A percentile compares a stretch with the other conserved stretches of the same genome.
Evolutionary conservation across 2,329 filamentous ascomycete species (phyloP).

Genomic region (Graphiopsis chlorocephala): DNA sequence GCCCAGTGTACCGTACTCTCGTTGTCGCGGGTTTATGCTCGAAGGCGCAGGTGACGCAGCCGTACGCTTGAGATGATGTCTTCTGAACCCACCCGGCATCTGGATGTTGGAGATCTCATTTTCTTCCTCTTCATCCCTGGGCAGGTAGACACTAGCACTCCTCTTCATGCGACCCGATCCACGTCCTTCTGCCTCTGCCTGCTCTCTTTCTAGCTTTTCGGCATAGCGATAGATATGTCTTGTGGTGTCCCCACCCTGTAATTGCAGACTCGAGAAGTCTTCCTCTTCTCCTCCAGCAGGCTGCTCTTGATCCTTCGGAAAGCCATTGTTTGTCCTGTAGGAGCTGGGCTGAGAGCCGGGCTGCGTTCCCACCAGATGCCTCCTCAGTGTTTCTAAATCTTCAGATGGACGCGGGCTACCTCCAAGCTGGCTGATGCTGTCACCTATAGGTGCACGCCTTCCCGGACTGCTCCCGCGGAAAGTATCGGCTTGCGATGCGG

Average conservation of each 20-base stretch:
- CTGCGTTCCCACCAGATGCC: conserved; percentile 77
- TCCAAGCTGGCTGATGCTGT: conserved; percentile 39
- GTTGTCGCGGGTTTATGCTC: conserved; percentile 40
- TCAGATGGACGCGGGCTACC: conserved; percentile 64
- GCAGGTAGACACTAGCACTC: conserved; percentile 84
- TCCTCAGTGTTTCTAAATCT: conserved; percentile 85
- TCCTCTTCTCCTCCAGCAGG: conserved; percentile 58
- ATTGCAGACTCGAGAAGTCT: conserved; percentile 86
- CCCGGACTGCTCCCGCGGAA: conserved; percentile 38
- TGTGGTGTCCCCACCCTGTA: conserved; percentile 94
- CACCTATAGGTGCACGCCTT: conserved; percentile 59
- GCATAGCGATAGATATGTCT: conserved; percentile 96
- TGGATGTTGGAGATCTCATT: conserved; percentile 83
- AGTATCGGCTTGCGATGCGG: conserved; percentile 10
- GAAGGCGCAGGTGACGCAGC: conserved; percentile 55
- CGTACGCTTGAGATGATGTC: conserved; percentile 79
- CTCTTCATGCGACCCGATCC: conserved; percentile 61
- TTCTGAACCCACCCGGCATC: conserved; percentile 86
- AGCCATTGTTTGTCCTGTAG: conserved; percentile 23
- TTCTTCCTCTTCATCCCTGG: conserved; percentile 75
- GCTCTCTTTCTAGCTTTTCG: conserved; percentile 78
- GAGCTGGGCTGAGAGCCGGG: conserved; percentile 35
- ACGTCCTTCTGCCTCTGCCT: conserved; percentile 66
- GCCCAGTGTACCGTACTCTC: conserved; percentile 27
- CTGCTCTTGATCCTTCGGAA: conserved; percentile 28